phyloP scores from a whole-genome alignment of 1,284 basidiomycete genomes.

The Ceratobasidium sp. region DNA sequence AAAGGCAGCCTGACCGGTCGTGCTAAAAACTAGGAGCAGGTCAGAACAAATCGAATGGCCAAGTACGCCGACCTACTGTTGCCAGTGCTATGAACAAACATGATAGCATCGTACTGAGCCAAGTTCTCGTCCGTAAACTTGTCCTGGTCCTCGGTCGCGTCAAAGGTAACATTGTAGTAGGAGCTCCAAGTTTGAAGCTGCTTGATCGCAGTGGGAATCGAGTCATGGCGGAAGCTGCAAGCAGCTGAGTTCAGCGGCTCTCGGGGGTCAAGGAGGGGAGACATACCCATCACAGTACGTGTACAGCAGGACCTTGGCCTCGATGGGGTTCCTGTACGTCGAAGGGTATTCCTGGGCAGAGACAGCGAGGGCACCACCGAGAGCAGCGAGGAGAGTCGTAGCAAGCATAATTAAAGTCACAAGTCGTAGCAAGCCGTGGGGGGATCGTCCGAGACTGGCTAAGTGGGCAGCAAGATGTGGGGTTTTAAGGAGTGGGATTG shows the following conservation, averaged over 20 bases:
- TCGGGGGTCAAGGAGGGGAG: neutral
- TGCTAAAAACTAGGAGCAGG: conserved; percentile 35
- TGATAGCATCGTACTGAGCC: conserved; percentile 64
- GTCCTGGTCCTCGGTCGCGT: conserved; percentile 68
- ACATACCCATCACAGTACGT: conserved; percentile 32
- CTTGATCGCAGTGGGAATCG: conserved; percentile 71
- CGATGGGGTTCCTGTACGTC: conserved; percentile 1
- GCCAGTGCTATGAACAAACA: conserved; percentile 71
- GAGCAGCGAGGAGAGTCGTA: neutral
- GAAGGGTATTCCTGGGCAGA: conserved; percentile 6
- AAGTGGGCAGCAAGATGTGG: neutral
- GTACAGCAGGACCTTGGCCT: conserved; percentile 30
- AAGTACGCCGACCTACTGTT: conserved; percentile 49
- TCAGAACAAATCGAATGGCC: neutral
- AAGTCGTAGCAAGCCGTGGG: neutral
- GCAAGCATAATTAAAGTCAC: conserved; percentile 8
- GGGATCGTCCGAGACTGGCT: neutral
- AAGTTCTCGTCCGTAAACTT: conserved; percentile 65
- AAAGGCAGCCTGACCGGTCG: conserved; percentile 64
- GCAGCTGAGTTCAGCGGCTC: neutral
- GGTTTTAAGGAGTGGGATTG: conserved; percentile 1
- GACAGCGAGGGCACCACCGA: conserved; percentile 1
- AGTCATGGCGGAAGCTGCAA: conserved; percentile 59
- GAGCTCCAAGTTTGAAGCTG: conserved; percentile 59
- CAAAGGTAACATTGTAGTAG: conserved; percentile 61